Conservation (phyloP, 805 yeast species). For the Komagataella pseudopastoris region DNA sequence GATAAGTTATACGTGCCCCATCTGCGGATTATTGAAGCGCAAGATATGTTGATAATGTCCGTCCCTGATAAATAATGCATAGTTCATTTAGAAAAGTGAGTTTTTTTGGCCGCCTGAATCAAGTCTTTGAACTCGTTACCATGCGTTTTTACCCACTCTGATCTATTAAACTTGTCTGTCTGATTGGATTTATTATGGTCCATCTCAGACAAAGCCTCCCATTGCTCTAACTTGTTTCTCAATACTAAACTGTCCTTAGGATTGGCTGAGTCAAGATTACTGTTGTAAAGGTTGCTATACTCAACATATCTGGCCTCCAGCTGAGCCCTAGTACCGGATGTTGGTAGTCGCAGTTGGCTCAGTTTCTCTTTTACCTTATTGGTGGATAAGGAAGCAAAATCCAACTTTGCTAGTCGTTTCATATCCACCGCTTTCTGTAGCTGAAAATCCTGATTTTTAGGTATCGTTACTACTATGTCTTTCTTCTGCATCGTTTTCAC, state of each 20-base stretch:
- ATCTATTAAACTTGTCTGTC: constrained; percentile 23
- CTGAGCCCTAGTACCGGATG: constrained; percentile 47
- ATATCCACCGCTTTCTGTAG: constrained; percentile 11
- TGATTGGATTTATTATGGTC: constrained; percentile 21
- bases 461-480: not conserved
- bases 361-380: constrained; percentile 51
- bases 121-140: constrained; percentile 24
- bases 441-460: constrained; percentile 16
- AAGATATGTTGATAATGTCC: constrained; percentile 12
- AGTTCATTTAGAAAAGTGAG: constrained; percentile 2
- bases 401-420: constrained; percentile 44
- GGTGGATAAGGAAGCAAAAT: constrained; percentile 44
- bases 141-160: constrained; percentile 27
- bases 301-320: constrained; percentile 65
- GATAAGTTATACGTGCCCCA: constrained; percentile 23
- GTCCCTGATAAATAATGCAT: not conserved
- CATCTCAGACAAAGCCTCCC: constrained; percentile 39
- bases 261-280: constrained; percentile 59
- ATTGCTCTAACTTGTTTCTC: constrained; percentile 40
- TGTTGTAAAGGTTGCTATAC: constrained; percentile 65
- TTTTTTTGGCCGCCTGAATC: constrained; percentile 21
- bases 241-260: constrained; percentile 49
- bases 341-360: constrained; percentile 36
- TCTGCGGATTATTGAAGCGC: constrained; percentile 29
- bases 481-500: not conserved